phyloP scores from a whole-genome alignment of 805 yeast genomes.

The Wickerhamomyces mucosus region DNA sequence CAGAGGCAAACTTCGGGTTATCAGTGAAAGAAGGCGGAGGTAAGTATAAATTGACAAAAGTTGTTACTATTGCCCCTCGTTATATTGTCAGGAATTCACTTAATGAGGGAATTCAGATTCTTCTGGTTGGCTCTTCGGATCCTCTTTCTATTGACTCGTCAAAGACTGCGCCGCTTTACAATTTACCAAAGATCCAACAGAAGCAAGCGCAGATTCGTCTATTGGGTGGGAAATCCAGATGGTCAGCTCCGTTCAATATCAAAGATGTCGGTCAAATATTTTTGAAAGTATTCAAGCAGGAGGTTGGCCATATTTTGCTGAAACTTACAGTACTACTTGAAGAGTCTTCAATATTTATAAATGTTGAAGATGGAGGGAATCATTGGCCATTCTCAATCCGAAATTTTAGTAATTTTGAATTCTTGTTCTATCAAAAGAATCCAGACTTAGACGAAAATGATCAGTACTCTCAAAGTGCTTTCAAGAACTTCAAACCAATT shows the following conservation, averaged over 20 bases:
- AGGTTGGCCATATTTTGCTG: constrained; percentile 59
- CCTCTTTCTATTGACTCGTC: constrained; percentile 35
- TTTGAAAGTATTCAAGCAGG: constrained; percentile 56
- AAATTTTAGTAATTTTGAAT: constrained; percentile 83
- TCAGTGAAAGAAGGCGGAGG: constrained; percentile 79
- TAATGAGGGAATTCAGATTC: constrained; percentile 44
- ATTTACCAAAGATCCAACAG: constrained; percentile 42
- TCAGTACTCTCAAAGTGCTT: constrained; percentile 39
- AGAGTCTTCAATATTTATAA: constrained; percentile 71
- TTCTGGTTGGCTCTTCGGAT: constrained; percentile 60
- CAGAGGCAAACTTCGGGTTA: constrained; percentile 70
- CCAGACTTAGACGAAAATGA: constrained; percentile 62
- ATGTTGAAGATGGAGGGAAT: constrained; percentile 59
- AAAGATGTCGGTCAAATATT: constrained; percentile 77
- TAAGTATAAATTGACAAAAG: constrained; percentile 64
- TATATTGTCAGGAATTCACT: constrained; percentile 63
- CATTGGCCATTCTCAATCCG: constrained; percentile 91
- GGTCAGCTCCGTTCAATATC: constrained; percentile 86
- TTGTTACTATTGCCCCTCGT: constrained; percentile 75
- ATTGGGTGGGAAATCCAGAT: constrained; percentile 43
- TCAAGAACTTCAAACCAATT: constrained; percentile 61
- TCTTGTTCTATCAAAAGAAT: constrained; percentile 77
- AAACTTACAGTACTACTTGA: constrained; percentile 73
- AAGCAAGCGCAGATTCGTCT: constrained; percentile 58
- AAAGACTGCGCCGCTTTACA: constrained; percentile 49